These are phyloP conservation scores for Pittosporum tobira DNA, from an alignment of 129 eudicot genomes.

Conservation along the genomic window DNA sequence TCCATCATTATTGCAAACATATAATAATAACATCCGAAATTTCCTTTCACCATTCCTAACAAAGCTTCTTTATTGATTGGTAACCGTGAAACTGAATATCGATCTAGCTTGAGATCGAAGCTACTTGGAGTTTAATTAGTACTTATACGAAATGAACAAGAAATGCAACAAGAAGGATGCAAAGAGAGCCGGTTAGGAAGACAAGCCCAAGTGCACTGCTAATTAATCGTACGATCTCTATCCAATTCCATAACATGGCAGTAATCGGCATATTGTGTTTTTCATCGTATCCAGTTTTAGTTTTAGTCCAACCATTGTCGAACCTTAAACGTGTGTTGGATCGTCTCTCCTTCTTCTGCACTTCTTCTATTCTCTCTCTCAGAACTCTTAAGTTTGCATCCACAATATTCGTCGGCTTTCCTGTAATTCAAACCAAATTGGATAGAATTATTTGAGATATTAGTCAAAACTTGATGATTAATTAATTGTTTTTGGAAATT, in stretches of 20 bases:
- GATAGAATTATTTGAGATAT: neutral
- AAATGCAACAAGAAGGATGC: conserved; percentile 17
- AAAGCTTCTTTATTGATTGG: too few relatives aligned
- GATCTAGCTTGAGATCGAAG: neutral
- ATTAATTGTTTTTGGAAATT: too few relatives aligned
- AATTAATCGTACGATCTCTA: conserved; percentile 9
- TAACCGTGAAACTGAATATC: too few relatives aligned
- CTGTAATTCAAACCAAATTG: conserved; percentile 1
- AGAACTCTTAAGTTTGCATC: conserved; percentile 20
- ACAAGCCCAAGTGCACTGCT: conserved; percentile 10
- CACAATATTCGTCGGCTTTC: conserved; percentile 8
- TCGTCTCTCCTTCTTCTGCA: conserved; percentile 14
- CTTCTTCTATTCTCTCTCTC: conserved; percentile 14
- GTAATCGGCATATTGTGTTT: neutral
- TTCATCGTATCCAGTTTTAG: conserved; percentile 6
- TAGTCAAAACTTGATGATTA: neutral
- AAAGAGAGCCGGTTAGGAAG: conserved; percentile 15
- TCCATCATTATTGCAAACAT: too few relatives aligned
- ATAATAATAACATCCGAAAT: too few relatives aligned
- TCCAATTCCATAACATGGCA: conserved; percentile 1
- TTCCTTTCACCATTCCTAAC: too few relatives aligned
- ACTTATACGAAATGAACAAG: neutral
- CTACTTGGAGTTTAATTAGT: neutral
- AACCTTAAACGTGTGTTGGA: neutral
- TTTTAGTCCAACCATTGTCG: conserved; percentile 18